These are phyloP conservation scores for Knoxdaviesia capensis DNA, from an alignment of 2,329 filamentous ascomycete genomes.

Conservation along the genomic window DNA sequence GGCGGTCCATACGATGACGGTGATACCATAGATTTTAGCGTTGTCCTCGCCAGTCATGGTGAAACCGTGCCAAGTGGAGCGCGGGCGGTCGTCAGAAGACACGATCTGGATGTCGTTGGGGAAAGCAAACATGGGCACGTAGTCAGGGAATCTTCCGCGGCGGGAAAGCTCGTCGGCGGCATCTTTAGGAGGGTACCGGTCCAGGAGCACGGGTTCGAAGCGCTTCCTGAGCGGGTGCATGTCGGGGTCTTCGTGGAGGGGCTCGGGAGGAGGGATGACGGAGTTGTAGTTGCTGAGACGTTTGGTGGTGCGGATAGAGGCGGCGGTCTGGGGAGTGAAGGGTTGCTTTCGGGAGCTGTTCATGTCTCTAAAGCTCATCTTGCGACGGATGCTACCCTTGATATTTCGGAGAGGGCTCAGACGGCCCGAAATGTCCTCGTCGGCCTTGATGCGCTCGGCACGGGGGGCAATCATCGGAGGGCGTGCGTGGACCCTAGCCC, in stretches of 20 bases:
- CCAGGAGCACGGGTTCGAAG: slow-evolving; percentile 90
- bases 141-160: slow-evolving; percentile 81
- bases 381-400: slow-evolving; percentile 74
- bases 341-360: slow-evolving; percentile 83
- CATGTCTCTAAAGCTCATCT: slow-evolving; percentile 88
- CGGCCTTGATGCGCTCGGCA: slow-evolving; percentile 61
- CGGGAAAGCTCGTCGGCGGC: slow-evolving; percentile 62
- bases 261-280: slow-evolving; percentile 84
- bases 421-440: slow-evolving; percentile 38
- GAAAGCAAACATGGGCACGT: slow-evolving; percentile 98
- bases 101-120: slow-evolving; percentile 96
- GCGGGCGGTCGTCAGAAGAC: slow-evolving; percentile 78
- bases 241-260: slow-evolving; percentile 68
- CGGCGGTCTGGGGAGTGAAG: slow-evolving; percentile 26
- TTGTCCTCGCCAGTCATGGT: slow-evolving; percentile 92
- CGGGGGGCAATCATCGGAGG: slow-evolving; percentile 59
- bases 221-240: slow-evolving; percentile 91
- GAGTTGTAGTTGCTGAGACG: slow-evolving; percentile 95
- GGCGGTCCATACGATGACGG: slow-evolving; percentile 82
- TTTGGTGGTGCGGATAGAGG: slow-evolving; percentile 57
- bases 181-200: slow-evolving; percentile 74
- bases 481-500: slow-evolving; percentile 50
- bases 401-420: slow-evolving; percentile 37
- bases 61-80: slow-evolving; percentile 98
- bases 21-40: slow-evolving; percentile 79